Base-by-base conservation (phyloP, 495 filamentous ascomycete genomes). In the Hypoxylon fuscum region DNA sequence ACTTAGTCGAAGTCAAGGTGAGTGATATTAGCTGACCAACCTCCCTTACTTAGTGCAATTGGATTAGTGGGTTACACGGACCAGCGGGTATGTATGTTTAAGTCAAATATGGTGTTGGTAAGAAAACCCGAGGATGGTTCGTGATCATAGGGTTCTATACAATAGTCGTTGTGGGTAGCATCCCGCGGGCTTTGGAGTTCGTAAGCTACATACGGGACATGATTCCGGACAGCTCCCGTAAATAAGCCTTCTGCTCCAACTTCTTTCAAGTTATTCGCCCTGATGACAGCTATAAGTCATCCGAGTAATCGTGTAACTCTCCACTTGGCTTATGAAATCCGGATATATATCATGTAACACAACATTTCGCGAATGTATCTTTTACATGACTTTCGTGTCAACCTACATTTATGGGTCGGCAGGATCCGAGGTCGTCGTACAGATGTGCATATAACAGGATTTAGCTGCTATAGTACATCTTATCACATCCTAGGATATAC, bases 1-100 rank as follows among this genome's bases (percentile, higher is more conserved):
- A 31, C 29, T 42, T 27, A 47, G 43, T 38, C 15, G 45, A 55
- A 41, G 40, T 44, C 45, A 18, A 53, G 55, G 41, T 31, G 51
- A 32, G 45, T 14, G 48, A 49, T 58, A 55, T 64, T 58, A 64
- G 61, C 61, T 64, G 61, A 64, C 61, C 42, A 29, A 40, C 32
- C 22, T 14, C 31, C 18, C 5, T 3, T 22, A 10, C 32, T 37
- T 27, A 22, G 48, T n/a, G 35, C 32, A 27, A 3, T 8, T 27
- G 8, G 25, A 8, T 27, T 27, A 8, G 25, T 4, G 25, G 25
- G 25, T 27, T 27, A 27, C 25, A 49, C 47, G 25, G 46, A 35
- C 35, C 31, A 32, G n/a, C n/a, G n/a, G 3, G 29, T 34, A 48
- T 20, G 44, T 8, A 48, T 41, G 54, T 22, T 21, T 49, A 15